phyloP scores from a whole-genome alignment of 352 stramenopile genomes.

The Globisporangium canariense region DNA sequence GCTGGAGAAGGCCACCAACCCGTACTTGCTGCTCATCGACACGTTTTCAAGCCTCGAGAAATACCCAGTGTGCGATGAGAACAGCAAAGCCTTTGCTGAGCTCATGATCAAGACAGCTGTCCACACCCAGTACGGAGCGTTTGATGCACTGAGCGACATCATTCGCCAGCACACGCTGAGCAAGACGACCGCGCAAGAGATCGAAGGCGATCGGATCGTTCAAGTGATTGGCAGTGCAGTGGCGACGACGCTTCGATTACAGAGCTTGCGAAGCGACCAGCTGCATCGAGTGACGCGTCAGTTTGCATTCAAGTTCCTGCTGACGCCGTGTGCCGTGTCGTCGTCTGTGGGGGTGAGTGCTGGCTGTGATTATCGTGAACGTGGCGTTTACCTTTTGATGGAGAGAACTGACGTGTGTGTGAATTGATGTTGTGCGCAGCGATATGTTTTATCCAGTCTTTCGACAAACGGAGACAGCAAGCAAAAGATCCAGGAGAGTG shows the following conservation, averaged over 20 bases:
- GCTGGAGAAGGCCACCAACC: slow-evolving; percentile 27
- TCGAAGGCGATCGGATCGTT: slow-evolving; percentile 23
- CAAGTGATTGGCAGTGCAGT: slow-evolving; percentile 27
- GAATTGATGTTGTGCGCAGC: background rate
- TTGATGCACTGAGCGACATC: slow-evolving; percentile 33
- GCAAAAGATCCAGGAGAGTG: background rate
- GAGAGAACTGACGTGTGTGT: background rate
- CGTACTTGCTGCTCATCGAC: slow-evolving; percentile 49
- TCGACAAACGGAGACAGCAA: background rate
- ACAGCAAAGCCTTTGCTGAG: slow-evolving; percentile 11
- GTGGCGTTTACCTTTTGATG: background rate
- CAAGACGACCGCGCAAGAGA: background rate
- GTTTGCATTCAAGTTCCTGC: slow-evolving; percentile 31
- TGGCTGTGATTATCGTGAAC: background rate
- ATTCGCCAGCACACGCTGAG: slow-evolving; percentile 20
- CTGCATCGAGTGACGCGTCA: slow-evolving; percentile 9
- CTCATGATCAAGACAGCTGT: slow-evolving; percentile 32
- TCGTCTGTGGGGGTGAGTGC: slow-evolving; percentile 20
- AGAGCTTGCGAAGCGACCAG: slow-evolving; percentile 6
- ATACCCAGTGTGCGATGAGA: slow-evolving; percentile 24
- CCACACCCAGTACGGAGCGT: slow-evolving; percentile 21
- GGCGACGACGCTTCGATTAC: slow-evolving; percentile 19
- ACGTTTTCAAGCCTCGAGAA: slow-evolving; percentile 33
- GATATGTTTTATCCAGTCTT: slow-evolving; percentile 7
- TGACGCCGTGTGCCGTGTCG: slow-evolving; percentile 22